A percentile compares a stretch with the other conserved stretches of the same genome.
phyloP scores from a whole-genome alignment of 1,284 basidiomycete genomes.

The Naganishia sp. region DNA sequence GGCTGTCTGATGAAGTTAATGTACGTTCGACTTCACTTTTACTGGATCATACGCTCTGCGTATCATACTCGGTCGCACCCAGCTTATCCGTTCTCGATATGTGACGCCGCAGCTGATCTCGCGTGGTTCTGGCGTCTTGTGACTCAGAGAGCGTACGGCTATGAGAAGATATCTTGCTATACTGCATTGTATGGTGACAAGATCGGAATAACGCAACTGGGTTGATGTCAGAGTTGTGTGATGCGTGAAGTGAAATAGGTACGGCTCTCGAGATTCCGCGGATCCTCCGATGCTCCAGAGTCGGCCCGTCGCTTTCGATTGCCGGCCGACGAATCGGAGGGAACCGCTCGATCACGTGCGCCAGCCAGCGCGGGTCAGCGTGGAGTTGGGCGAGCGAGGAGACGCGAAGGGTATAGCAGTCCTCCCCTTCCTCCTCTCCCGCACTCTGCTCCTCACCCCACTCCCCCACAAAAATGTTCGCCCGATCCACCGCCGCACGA shows the following conservation, averaged over 20 bases:
- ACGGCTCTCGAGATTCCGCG: constrained; percentile 12
- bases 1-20: too few species aligned
- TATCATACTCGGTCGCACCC: too few species aligned
- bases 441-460: background rate
- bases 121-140: too few species aligned
- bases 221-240: too few species aligned
- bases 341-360: constrained; percentile 2
- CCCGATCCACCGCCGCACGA: constrained; percentile 31
- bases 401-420: background rate
- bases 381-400: background rate
- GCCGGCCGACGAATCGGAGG: constrained; percentile 3
- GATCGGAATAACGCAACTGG: too few species aligned
- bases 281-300: background rate
- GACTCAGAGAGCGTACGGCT: too few species aligned
- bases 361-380: background rate
- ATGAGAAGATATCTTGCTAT: too few species aligned
- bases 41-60: too few species aligned
- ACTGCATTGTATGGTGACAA: too few species aligned
- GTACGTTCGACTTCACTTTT: too few species aligned
- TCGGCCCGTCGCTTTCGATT: background rate
- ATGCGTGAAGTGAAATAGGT: background rate
- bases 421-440: background rate
- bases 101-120: too few species aligned
- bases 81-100: too few species aligned
- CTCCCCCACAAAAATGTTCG: constrained; percentile 35